phyloP scores from a whole-genome alignment of 1,139 yeast species.

The Kazachstania sp. region DNA sequence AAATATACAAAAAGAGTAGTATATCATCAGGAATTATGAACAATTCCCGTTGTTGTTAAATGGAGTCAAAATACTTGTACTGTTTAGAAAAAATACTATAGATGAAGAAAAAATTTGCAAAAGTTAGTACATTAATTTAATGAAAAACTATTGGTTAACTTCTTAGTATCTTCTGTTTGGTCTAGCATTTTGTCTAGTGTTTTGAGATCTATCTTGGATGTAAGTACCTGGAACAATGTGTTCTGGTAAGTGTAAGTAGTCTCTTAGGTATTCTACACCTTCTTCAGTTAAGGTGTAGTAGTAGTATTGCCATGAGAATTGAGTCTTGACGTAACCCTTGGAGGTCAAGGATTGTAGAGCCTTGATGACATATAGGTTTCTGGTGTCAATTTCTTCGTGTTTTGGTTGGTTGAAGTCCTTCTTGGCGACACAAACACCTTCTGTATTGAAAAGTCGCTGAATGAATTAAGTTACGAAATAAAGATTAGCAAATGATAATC shows the following conservation, averaged over 20 bases:
- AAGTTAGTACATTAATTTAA: neutral
- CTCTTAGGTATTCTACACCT: conserved; percentile 98
- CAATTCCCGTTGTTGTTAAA: neutral
- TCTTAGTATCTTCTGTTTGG: conserved; percentile 42
- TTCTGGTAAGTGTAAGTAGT: conserved; percentile 97
- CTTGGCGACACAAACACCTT: conserved; percentile 99
- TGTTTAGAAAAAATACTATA: no score
- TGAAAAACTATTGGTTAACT: neutral
- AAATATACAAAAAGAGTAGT: conserved; percentile 6
- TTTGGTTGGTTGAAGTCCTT: conserved; percentile 96
- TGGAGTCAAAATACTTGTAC: conserved; percentile 1
- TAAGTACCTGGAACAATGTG: conserved; percentile 98
- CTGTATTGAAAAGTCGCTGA: conserved; percentile 35
- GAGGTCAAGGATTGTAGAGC: conserved; percentile 99
- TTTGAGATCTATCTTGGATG: conserved; percentile 88
- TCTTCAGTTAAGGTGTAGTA: conserved; percentile 99
- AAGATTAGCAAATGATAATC: no score
- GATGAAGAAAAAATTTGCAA: neutral
- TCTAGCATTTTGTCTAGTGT: conserved; percentile 38
- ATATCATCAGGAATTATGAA: no score
- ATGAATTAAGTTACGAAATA: no score
- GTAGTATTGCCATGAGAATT: conserved; percentile 99
- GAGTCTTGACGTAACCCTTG: conserved; percentile 98
- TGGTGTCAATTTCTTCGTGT: conserved; percentile 97
- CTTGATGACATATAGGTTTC: conserved; percentile 96